Conservation (phyloP, 2,329 filamentous ascomycete species). For the Rhinocladiella mackenziei region DNA sequence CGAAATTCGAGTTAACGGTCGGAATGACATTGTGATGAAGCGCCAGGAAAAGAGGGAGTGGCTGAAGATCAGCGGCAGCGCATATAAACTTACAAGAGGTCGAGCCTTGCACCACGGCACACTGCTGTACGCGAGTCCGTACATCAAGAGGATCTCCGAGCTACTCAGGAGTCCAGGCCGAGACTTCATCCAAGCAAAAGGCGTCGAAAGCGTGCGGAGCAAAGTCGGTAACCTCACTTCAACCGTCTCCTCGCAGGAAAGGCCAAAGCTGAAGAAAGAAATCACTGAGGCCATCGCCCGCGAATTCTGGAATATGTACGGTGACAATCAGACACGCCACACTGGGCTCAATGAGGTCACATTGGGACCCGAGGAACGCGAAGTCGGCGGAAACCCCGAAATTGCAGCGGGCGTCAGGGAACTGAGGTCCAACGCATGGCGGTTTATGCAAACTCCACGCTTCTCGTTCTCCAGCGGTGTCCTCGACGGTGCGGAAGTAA, state of each 20-base stretch:
- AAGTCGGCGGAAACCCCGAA: slow-evolving; percentile 5
- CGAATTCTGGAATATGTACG: slow-evolving; percentile 24
- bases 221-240: slow-evolving; percentile 69
- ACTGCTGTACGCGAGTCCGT: slow-evolving; percentile 72
- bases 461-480: slow-evolving; percentile 24
- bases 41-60: slow-evolving; percentile 44
- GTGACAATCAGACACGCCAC: neutral
- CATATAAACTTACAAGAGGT: slow-evolving; percentile 82
- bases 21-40: slow-evolving; percentile 92
- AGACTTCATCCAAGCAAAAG: slow-evolving; percentile 70
- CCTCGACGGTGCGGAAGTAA: slow-evolving; percentile 15
- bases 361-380: slow-evolving; percentile 16
- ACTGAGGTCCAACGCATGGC: slow-evolving; percentile 24
- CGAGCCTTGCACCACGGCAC: slow-evolving; percentile 91
- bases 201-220: slow-evolving; percentile 87
- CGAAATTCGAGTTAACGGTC: slow-evolving; percentile 71
- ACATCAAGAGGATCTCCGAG: slow-evolving; percentile 63
- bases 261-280: slow-evolving; percentile 5
- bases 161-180: slow-evolving; percentile 76
- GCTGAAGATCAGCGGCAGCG: slow-evolving; percentile 86
- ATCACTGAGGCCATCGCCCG: slow-evolving; percentile 18
- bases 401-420: slow-evolving; percentile 22
- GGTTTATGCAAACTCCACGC: slow-evolving; percentile 26
- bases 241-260: slow-evolving; percentile 3
- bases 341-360: slow-evolving; percentile 12